phyloP scores from a whole-genome alignment of 2,329 filamentous ascomycete species.

The Diaporthe humulicola region DNA sequence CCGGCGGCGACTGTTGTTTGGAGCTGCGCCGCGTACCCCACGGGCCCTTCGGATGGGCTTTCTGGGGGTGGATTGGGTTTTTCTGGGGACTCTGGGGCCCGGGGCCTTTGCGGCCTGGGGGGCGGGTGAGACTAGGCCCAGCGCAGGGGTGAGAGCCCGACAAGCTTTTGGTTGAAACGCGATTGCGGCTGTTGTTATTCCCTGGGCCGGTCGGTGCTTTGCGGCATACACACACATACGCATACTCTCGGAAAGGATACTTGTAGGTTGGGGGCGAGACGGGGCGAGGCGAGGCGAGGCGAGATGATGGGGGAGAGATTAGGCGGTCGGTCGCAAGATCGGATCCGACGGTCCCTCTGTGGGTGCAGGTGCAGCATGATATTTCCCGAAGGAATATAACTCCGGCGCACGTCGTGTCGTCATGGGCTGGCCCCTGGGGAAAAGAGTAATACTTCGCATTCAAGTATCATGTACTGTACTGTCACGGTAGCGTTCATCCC shows the following conservation, averaged over 20 bases:
- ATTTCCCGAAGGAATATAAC: constrained; percentile 11
- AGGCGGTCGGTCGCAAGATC: not conserved
- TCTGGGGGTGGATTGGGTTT: not conserved
- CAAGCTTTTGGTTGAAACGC: constrained; percentile 30
- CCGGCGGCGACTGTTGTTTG: not conserved
- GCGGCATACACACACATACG: not conserved
- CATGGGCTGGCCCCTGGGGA: constrained; percentile 1
- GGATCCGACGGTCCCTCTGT: not conserved
- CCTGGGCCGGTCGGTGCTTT: not conserved
- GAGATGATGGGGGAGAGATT: not conserved
- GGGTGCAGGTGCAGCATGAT: constrained; percentile 1
- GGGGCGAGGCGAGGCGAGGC: not conserved
- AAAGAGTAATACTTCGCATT: not conserved
- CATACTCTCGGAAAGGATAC: not conserved
- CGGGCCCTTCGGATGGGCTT: not conserved
- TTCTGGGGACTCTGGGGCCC: not conserved
- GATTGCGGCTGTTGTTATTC: constrained; percentile 18
- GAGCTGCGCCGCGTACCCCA: not conserved
- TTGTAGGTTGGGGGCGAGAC: not conserved
- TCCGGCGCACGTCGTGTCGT: constrained; percentile 24
- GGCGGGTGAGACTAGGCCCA: not conserved
- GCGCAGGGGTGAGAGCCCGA: constrained; percentile 7
- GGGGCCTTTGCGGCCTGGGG: too few relatives aligned
- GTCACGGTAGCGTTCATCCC: not conserved
- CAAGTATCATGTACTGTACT: not conserved